Percentiles rank a stretch among this genome's conserved stretches.
Conservation (phyloP, 2,329 filamentous ascomycete species). For the Dryadomyces quercus-mongolicae region DNA sequence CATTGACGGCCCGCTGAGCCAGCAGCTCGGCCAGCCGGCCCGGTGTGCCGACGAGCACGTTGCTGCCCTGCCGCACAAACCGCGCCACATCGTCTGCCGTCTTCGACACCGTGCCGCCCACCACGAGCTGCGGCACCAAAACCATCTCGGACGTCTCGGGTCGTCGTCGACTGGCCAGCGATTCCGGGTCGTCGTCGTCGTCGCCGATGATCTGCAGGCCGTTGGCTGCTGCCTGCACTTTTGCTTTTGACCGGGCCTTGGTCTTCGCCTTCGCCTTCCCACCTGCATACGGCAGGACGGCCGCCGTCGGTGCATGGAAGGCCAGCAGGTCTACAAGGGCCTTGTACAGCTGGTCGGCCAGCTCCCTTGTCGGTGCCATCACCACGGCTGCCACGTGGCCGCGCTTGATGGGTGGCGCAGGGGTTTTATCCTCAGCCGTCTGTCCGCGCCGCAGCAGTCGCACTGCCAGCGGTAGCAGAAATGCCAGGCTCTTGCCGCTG, state of each 20-base stretch:
- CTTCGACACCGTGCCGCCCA: slow-evolving; percentile 60
- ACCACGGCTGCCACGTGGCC: slow-evolving; percentile 87
- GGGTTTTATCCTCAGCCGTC: background rate
- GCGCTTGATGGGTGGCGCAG: slow-evolving; percentile 61
- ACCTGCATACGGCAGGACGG: slow-evolving; percentile 39
- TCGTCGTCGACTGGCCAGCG: slow-evolving; percentile 16
- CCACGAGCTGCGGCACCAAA: slow-evolving; percentile 77
- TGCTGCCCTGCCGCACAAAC: slow-evolving; percentile 76
- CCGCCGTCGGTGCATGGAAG: slow-evolving; percentile 73
- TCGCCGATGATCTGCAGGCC: slow-evolving; percentile 11
- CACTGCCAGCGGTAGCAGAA: slow-evolving; percentile 68
- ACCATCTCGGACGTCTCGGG: slow-evolving; percentile 31
- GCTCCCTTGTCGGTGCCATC: slow-evolving; percentile 83
- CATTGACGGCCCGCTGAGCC: slow-evolving; percentile 76
- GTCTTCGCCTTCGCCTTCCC: slow-evolving; percentile 11
- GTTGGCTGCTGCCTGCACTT: slow-evolving; percentile 3
- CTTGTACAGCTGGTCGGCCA: slow-evolving; percentile 80
- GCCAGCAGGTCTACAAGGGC: slow-evolving; percentile 66
- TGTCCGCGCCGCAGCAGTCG: slow-evolving; percentile 54
- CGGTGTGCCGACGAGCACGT: slow-evolving; percentile 76
- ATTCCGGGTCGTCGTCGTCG: slow-evolving; percentile 1
- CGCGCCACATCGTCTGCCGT: slow-evolving; percentile 76
- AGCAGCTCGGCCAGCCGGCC: slow-evolving; percentile 82
- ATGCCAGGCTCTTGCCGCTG: slow-evolving; percentile 81
- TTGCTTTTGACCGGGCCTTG: slow-evolving; percentile 35